These are phyloP conservation scores for Alternaria ventricosa DNA, from an alignment of 2,329 filamentous ascomycete species.

Conservation along the genomic window DNA sequence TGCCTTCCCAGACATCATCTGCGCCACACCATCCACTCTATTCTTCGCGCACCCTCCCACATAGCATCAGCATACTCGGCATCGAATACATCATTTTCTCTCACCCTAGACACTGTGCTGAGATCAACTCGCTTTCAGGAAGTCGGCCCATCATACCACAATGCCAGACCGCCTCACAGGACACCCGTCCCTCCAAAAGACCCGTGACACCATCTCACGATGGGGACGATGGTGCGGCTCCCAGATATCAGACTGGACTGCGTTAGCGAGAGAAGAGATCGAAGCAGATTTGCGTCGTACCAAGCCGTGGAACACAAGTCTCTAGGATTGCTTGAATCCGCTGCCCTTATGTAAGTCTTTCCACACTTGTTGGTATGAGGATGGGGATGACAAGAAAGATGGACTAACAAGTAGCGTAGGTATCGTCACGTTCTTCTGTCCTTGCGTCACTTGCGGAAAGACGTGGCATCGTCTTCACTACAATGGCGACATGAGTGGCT, in stretches of 20 bases:
- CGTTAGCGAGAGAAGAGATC: neutral
- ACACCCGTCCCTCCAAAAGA: neutral
- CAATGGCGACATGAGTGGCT: neutral
- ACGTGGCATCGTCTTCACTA: conserved; percentile 2
- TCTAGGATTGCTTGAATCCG: conserved; percentile 3
- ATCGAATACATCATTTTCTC: neutral
- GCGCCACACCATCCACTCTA: neutral
- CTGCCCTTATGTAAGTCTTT: conserved; percentile 2
- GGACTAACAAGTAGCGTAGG: neutral
- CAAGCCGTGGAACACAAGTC: conserved; percentile 2
- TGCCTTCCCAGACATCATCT: neutral
- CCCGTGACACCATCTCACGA: neutral
- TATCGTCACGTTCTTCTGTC: neutral
- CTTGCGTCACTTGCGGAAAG: conserved; percentile 6
- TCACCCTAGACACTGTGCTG: neutral
- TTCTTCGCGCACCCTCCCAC: neutral
- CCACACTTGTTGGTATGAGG: neutral
- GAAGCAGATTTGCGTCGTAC: neutral
- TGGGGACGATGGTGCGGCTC: neutral
- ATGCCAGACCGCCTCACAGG: neutral
- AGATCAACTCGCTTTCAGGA: neutral
- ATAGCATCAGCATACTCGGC: neutral
- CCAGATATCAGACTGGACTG: neutral
- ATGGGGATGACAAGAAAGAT: neutral
- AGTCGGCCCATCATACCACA: neutral